Conservation (phyloP, 2,329 filamentous ascomycete species). For the Epichloe sibirici region DNA sequence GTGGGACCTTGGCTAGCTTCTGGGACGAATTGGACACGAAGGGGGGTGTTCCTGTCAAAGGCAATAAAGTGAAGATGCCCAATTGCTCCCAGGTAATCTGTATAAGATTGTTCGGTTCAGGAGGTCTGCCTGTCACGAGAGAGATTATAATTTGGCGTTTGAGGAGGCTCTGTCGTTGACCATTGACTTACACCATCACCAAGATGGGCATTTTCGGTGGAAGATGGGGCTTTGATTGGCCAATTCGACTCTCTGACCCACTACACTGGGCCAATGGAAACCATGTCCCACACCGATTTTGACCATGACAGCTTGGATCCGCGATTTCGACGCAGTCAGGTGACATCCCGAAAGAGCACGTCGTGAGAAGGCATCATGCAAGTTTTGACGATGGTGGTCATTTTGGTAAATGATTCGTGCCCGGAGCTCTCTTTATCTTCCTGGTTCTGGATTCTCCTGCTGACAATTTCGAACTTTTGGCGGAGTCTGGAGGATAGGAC, state of each 20-base stretch:
- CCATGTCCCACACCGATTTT: slow-evolving; percentile 21
- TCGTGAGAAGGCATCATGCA: neutral
- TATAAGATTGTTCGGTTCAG: slow-evolving; percentile 27
- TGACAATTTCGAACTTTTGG: neutral
- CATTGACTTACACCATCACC: slow-evolving; percentile 27
- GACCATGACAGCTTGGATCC: slow-evolving; percentile 7
- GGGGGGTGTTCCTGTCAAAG: slow-evolving; percentile 20
- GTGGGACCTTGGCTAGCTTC: slow-evolving; percentile 28
- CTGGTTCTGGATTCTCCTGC: neutral
- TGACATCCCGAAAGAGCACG: slow-evolving; percentile 8
- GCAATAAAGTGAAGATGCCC: slow-evolving; percentile 28
- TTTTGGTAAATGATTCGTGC: neutral
- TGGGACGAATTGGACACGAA: slow-evolving; percentile 25
- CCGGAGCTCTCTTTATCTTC: neutral
- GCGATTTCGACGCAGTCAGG: slow-evolving; percentile 10
- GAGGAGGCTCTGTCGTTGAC: slow-evolving; percentile 22
- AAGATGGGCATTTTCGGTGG: slow-evolving; percentile 20
- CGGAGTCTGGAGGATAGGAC: neutral
- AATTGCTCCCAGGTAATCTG: slow-evolving; percentile 24
- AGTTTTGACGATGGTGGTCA: neutral
- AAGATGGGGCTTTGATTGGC: slow-evolving; percentile 18
- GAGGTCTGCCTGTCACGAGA: slow-evolving; percentile 25
- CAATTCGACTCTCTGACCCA: slow-evolving; percentile 9
- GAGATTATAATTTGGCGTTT: slow-evolving; percentile 27
- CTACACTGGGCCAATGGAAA: slow-evolving; percentile 16